Evolutionary conservation across 352 stramenopile species (phyloP).

Genomic region (Phytophthora aleatoria): DNA sequence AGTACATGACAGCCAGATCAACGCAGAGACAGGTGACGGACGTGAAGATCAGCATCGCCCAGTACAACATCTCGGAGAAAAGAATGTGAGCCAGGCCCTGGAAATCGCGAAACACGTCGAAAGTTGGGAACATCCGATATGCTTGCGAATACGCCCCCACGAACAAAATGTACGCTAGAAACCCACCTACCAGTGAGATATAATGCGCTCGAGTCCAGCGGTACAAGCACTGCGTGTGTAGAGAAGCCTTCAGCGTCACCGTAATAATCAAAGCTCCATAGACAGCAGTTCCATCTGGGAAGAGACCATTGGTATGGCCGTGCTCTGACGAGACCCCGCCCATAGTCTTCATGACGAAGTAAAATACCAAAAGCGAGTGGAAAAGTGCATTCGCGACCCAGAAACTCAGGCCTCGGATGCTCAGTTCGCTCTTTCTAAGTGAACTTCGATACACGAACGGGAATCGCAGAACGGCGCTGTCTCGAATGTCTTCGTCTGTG

Average conservation of each 20-base stretch:
- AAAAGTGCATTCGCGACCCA: conserved; percentile 81
- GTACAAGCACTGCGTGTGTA: conserved; percentile 80
- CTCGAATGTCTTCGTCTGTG: conserved; percentile 82
- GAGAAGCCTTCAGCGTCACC: conserved; percentile 70
- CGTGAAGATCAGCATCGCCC: conserved; percentile 68
- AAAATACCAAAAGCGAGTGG: conserved; percentile 78
- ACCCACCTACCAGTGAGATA: conserved; percentile 67
- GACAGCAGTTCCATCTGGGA: conserved; percentile 73
- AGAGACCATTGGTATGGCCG: conserved; percentile 65
- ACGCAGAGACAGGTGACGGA: conserved; percentile 63
- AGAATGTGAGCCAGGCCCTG: conserved; percentile 63
- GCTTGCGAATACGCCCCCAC: conserved; percentile 70
- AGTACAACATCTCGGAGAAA: conserved; percentile 61
- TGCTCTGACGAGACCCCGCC: conserved; percentile 41
- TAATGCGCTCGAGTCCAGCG: conserved; percentile 81
- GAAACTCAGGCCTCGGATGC: conserved; percentile 54
- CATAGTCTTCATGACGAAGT: conserved; percentile 58
- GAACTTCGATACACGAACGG: conserved; percentile 84
- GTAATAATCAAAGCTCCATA: conserved; percentile 83
- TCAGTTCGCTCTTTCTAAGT: conserved; percentile 64
- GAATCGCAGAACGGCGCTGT: conserved; percentile 69
- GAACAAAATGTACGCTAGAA: conserved; percentile 72
- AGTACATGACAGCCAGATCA: conserved; percentile 72
- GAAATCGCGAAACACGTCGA: conserved; percentile 82
- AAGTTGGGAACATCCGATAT: conserved; percentile 60